A percentile compares a stretch with the other conserved stretches of the same genome.
Evolutionary conservation across 164 flowering plant species (phyloP).

Genomic region (Stephania cephalantha): DNA sequence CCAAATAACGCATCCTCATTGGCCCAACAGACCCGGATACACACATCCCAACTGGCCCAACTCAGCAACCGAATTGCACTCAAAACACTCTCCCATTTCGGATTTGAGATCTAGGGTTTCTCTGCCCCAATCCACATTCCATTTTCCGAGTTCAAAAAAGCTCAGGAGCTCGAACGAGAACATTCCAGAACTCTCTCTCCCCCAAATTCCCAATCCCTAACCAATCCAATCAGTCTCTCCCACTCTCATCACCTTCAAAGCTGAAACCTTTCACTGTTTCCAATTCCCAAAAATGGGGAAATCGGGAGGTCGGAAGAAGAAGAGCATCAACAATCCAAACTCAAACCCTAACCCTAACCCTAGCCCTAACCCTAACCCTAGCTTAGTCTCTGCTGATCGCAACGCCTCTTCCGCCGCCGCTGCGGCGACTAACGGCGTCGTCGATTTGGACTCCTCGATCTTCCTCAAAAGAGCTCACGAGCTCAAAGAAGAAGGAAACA

Average conservation of each 20-base stretch:
- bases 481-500: constrained; percentile 94
- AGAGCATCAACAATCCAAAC: constrained; percentile 22
- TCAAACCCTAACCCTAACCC: too few relatives aligned
- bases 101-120: neutral
- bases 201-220: neutral
- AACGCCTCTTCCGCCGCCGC: constrained; percentile 11
- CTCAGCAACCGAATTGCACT: neutral
- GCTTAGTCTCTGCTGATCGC: neutral
- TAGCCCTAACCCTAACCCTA: too few relatives aligned
- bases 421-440: constrained; percentile 38
- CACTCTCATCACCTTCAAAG: neutral
- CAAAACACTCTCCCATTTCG: neutral
- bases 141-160: neutral
- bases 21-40: neutral
- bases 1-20: too few relatives aligned
- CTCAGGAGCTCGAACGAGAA: neutral
- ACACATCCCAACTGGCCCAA: neutral
- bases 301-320: constrained; percentile 76
- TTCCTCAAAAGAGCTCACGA: constrained; percentile 86
- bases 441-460: constrained; percentile 62
- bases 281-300: constrained; percentile 53
- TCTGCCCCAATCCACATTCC: neutral
- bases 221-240: neutral
- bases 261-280: neutral
- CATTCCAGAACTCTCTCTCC: neutral